phyloP scores from a whole-genome alignment of 805 yeast genomes.

The Saccharomycopsis synnaedendra region DNA sequence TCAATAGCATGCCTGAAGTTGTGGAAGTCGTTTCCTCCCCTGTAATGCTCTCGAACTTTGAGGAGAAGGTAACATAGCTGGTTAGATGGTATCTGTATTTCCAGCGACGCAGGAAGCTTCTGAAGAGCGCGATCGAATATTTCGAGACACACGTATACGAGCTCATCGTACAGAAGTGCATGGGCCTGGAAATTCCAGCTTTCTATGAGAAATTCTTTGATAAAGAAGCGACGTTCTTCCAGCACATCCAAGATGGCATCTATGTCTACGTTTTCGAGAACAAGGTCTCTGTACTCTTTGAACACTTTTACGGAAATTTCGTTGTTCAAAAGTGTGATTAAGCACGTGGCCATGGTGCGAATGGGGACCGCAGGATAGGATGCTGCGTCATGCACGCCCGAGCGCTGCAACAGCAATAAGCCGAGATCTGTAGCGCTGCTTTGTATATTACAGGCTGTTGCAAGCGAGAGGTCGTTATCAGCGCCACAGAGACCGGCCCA shows the following conservation, averaged over 20 bases:
- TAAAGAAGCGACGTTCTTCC: slow-evolving; percentile 18
- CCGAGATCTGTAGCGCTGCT: not conserved
- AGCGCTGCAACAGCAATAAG: slow-evolving; percentile 1
- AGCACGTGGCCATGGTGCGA: too few species aligned
- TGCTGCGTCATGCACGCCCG: not conserved
- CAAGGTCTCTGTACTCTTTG: slow-evolving; percentile 16
- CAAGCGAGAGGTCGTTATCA: slow-evolving; percentile 17
- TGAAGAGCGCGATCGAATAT: slow-evolving; percentile 38
- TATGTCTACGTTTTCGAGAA: slow-evolving; percentile 16
- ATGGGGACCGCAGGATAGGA: slow-evolving; percentile 8
- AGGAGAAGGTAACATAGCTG: slow-evolving; percentile 49
- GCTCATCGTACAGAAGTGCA: slow-evolving; percentile 51
- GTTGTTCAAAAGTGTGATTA: too few species aligned
- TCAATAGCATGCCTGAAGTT: slow-evolving; percentile 94
- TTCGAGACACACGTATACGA: slow-evolving; percentile 44
- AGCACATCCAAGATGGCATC: not conserved
- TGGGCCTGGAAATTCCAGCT: slow-evolving; percentile 68
- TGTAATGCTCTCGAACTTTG: slow-evolving; percentile 66
- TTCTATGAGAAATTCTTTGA: slow-evolving; percentile 30
- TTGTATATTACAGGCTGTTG: slow-evolving; percentile 25
- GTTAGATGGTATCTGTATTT: slow-evolving; percentile 26
- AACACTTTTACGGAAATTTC: slow-evolving; percentile 3
- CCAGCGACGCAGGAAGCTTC: slow-evolving; percentile 17
- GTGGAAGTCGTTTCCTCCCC: slow-evolving; percentile 83
- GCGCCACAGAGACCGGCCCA: slow-evolving; percentile 30